Evolutionary conservation across 257 asterid species (phyloP).

Genomic region (Hygrophila difformis): DNA sequence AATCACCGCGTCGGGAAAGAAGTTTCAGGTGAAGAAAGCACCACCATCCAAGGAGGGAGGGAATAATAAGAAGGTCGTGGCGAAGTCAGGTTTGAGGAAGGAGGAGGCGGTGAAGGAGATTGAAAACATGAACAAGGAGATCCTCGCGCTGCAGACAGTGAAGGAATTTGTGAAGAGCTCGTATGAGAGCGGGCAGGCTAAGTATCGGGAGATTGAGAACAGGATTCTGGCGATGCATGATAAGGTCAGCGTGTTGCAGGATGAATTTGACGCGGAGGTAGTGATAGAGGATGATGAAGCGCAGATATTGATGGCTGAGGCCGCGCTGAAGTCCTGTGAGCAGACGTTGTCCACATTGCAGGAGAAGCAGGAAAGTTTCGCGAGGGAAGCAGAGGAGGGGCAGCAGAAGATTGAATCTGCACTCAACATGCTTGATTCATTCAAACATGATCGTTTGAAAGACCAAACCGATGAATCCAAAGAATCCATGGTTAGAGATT

Average conservation of each 20-base stretch:
- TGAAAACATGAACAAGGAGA: slow-evolving; percentile 71
- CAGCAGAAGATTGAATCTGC: slow-evolving; percentile 51
- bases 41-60: too few relatives aligned
- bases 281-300: slow-evolving; percentile 77
- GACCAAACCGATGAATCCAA: slow-evolving; percentile 18
- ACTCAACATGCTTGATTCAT: slow-evolving; percentile 29
- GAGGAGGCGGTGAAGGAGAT: slow-evolving; percentile 64
- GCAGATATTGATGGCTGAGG: slow-evolving; percentile 71
- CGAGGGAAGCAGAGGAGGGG: slow-evolving; percentile 42
- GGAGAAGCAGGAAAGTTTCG: slow-evolving; percentile 49
- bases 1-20: slow-evolving; percentile 25
- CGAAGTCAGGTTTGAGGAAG: slow-evolving; percentile 40
- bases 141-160: slow-evolving; percentile 55
- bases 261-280: slow-evolving; percentile 45
- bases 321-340: slow-evolving; percentile 70
- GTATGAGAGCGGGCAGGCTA: slow-evolving; percentile 57
- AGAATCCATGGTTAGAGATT: not conserved
- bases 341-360: slow-evolving; percentile 55
- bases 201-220: slow-evolving; percentile 68
- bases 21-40: slow-evolving; percentile 29
- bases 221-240: slow-evolving; percentile 69
- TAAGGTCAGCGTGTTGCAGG: slow-evolving; percentile 52
- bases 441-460: slow-evolving; percentile 24
- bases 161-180: slow-evolving; percentile 90
- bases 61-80: too few relatives aligned